Base-by-base conservation (phyloP, 2,329 filamentous ascomycete species). In the Fusarium sp. region DNA sequence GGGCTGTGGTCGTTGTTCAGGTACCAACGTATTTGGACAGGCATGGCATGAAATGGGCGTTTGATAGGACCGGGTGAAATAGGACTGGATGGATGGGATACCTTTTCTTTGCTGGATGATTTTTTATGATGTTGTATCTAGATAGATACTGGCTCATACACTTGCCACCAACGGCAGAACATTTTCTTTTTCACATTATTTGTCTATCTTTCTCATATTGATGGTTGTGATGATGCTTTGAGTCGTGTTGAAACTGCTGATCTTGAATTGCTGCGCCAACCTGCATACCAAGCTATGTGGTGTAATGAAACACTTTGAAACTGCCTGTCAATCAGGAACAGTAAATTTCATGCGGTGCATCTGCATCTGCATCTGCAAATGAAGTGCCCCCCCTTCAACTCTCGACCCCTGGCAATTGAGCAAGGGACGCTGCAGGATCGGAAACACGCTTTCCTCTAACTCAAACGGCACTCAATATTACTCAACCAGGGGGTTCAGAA, bases 101-200 rank as follows among this genome's bases (percentile, higher is more conserved):
- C 62, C 51, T 65, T 56, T 59, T 70, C 40, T 66, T 49, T 71
- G 50, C 51, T 70, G 42, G 26, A 60, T 62, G 57, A 60, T 71
- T 64, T 64, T 73, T 69, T 39, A 75, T 56, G 71, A 76, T 71
- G 71, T 65, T 73, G 74, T 67, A 74, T 75, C 68, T 72, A 75
- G 64, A 73, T 73, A 65, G 68, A 73, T 70, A 72, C 62, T 63
- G 36, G 42, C 42, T 56, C 59, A 57, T 57, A 56, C 65, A 66
- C 60, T 56, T 39, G 67, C 73, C 71, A 65, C 40, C 51, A 53
- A 73, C 65, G 73, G 73, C 71, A 70, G 21, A 50, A 66, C 57
- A 67, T 71, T 73, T 67, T 61, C 51, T 28, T 68, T 56, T 40
- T 47, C 43, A 40, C n/a, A 45, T 22, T 64, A 43, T 31, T 10